A percentile compares a stretch with the other conserved stretches of the same genome.
These are phyloP conservation scores for Micractinium sp. DNA, from an alignment of 139 green algal species.

Conservation along the genomic window DNA sequence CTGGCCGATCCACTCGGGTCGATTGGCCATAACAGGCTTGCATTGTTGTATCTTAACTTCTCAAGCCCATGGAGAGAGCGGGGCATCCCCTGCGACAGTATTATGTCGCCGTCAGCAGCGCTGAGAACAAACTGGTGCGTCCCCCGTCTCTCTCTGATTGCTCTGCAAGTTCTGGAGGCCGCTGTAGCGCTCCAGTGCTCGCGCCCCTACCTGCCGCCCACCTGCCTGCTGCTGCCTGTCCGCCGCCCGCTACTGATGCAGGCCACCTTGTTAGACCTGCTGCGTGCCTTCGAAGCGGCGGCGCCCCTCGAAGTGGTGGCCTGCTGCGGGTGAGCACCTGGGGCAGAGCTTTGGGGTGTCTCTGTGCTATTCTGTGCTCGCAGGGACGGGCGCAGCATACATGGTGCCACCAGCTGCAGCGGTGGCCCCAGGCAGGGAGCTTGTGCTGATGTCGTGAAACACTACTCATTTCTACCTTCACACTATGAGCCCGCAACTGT, in stretches of 20 bases:
- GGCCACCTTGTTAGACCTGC: slow-evolving; percentile 40
- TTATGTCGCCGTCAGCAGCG: slow-evolving; percentile 43
- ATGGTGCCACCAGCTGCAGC: no score
- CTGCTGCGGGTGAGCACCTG: slow-evolving; percentile 35
- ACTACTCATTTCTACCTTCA: not conserved
- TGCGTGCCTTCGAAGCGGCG: slow-evolving; percentile 26
- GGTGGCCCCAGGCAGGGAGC: no score
- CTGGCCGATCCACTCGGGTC: no score
- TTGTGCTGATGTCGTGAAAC: no score
- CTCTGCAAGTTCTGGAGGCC: no score
- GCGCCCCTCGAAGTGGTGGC: slow-evolving; percentile 32
- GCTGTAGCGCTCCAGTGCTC: not conserved
- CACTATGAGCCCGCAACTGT: not conserved
- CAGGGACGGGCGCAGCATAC: no score
- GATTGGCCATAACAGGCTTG: no score
- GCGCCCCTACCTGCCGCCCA: not conserved
- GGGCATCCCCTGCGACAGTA: slow-evolving; percentile 33
- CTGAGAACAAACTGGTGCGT: slow-evolving; percentile 38
- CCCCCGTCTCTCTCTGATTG: not conserved
- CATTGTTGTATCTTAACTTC: not conserved
- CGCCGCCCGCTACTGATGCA: not conserved
- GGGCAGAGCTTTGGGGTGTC: not conserved
- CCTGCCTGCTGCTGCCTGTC: not conserved
- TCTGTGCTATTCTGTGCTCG: not conserved
- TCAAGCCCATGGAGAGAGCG: not conserved